Percentiles rank a stretch among this genome's conserved stretches.
These are phyloP conservation scores for Ceratobasidium sp. DNA, from an alignment of 1,284 basidiomycete species.

Conservation along the genomic window DNA sequence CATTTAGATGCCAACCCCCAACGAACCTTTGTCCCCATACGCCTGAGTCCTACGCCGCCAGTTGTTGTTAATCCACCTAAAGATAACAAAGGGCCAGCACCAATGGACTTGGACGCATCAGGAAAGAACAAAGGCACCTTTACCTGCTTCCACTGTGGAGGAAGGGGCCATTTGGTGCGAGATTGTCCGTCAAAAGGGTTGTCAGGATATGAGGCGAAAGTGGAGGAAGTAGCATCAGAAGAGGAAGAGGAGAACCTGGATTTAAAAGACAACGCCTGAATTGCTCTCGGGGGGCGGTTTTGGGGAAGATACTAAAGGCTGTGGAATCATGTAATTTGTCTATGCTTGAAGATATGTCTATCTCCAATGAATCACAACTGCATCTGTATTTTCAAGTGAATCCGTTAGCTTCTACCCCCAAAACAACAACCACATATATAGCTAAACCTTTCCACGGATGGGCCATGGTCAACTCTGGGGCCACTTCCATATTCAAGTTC, in stretches of 20 bases:
- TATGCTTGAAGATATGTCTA: background rate
- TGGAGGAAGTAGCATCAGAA: background rate
- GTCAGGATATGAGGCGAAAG: background rate
- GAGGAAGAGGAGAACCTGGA: background rate
- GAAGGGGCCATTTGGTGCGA: background rate
- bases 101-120: background rate
- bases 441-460: background rate
- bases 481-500: constrained; percentile 7
- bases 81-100: background rate
- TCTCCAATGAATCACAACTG: background rate
- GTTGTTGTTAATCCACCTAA: no score
- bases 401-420: background rate
- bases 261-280: background rate
- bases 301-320: constrained; percentile 1
- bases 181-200: background rate
- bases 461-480: background rate
- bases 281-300: background rate
- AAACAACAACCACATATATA: background rate
- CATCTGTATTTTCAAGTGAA: background rate
- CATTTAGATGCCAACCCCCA: background rate
- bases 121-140: background rate
- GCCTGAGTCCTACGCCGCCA: no score
- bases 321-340: no score
- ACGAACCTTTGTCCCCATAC: no score
- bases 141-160: background rate